Base-by-base conservation (phyloP, 129 eudicot genomes). In the Pseudognaphalium luteoalbum region DNA sequence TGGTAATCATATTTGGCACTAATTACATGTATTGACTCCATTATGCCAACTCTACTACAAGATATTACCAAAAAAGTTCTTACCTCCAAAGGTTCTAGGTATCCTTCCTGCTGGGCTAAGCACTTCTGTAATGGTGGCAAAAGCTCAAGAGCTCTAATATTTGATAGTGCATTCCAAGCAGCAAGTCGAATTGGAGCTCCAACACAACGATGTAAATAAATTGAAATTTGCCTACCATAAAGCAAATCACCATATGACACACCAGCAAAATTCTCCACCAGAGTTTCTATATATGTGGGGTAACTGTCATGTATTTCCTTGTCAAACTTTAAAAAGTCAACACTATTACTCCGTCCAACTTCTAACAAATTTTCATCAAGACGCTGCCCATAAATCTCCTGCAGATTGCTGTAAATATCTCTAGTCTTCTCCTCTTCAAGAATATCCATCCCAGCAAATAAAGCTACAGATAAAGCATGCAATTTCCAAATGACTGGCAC, bases 41-140 rank as follows among this genome's bases (percentile, higher is more conserved):
- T 75, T 75, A 65, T 11, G 32, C 22, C 68, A 75, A 62, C 29
- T 44, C 60, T 68, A 68, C 68, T 17, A 56, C 66, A 77, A 67
- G 56, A 78, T 47, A 65, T 47, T 4, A 52, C 56, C 34, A 42
- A 34, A 34, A 59, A 65, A 28, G 42, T 56, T 32, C 51, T 68
- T 82, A 94, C 99, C 97, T 94, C 97, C 34, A 81, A 66, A 30
- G 99, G 99, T 85, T 87, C 90, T 25, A 94, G 97, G 78, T 89
- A 94, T 30, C 99, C 96, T 83, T 88, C 88, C 69, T 73, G 88
- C 57, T 74, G 78, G 7, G 76, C 85, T 62, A 91, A 33, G 68
- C 96, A 94, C 71, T 87, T 84, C 16, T 82, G 86, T 75, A 91
- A 71, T 70, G 90, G 90, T 30, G 99, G 99, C 79, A 94, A 84